Evolutionary conservation across 345 rosid genomes (phyloP).

Genomic region (Rhodamnia rubescens): DNA sequence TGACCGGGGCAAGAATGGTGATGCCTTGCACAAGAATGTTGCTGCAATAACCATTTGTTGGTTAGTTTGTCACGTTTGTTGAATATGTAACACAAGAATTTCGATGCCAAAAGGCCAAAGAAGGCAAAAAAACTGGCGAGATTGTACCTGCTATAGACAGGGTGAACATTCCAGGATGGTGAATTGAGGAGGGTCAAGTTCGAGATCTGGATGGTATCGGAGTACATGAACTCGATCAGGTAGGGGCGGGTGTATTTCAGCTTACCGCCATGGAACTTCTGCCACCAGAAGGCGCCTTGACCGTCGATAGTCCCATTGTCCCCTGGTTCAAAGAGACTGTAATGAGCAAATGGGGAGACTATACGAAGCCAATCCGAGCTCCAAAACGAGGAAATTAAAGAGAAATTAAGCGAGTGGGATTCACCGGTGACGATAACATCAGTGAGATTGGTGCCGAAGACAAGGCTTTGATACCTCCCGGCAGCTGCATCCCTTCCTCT

Average conservation of each 20-base stretch:
- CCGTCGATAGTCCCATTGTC: conserved; percentile 82
- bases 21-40: conserved; percentile 63
- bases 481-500: conserved; percentile 86
- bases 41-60: conserved; percentile 23
- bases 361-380: background rate
- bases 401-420: background rate
- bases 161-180: conserved; percentile 92
- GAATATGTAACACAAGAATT: background rate
- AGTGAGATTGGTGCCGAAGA: conserved; percentile 81
- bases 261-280: conserved; percentile 58
- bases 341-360: background rate
- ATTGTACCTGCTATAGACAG: conserved; percentile 71
- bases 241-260: conserved; percentile 87
- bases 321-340: conserved; percentile 16
- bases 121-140: background rate
- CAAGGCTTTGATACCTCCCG: conserved; percentile 72
- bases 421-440: conserved; percentile 76
- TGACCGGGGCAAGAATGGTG: conserved; percentile 76
- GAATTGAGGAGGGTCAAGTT: conserved; percentile 73
- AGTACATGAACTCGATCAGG: conserved; percentile 67
- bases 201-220: conserved; percentile 63
- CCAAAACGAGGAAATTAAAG: background rate
- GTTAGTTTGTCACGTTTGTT: background rate
- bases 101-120: background rate
- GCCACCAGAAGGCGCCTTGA: conserved; percentile 96